Percentiles rank a stretch among this genome's conserved stretches.
These are phyloP conservation scores for Lycium ferocissimum DNA, from an alignment of 257 asterid species.

Conservation along the genomic window DNA sequence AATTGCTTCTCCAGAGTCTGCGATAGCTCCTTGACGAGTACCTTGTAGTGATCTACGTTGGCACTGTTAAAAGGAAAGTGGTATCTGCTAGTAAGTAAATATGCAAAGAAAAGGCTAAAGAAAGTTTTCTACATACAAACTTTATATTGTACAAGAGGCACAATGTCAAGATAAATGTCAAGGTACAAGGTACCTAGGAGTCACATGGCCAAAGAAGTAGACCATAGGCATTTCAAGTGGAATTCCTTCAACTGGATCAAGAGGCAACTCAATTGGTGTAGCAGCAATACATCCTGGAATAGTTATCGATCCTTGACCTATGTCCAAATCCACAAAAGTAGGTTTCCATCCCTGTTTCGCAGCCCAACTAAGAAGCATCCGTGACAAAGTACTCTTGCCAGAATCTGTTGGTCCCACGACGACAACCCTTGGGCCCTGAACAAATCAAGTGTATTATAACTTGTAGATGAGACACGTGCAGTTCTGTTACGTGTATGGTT, in stretches of 20 bases:
- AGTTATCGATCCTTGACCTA: conserved; percentile 97
- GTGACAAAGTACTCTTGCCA: conserved; percentile 92
- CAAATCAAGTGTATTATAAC: conserved; percentile 27
- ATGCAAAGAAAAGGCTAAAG: conserved; percentile 10
- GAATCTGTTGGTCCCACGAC: conserved; percentile 99
- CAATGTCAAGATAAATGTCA: conserved; percentile 6
- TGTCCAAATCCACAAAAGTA: conserved; percentile 97
- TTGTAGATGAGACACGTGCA: background rate
- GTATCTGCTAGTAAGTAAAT: background rate
- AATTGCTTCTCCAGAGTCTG: conserved; percentile 84
- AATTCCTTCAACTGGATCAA: conserved; percentile 97
- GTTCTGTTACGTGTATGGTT: background rate
- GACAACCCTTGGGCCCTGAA: conserved; percentile 95
- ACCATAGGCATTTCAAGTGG: conserved; percentile 99
- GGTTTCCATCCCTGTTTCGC: conserved; percentile 99
- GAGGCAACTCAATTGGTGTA: conserved; percentile 90
- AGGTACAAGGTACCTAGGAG: conserved; percentile 65
- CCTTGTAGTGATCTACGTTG: conserved; percentile 86
- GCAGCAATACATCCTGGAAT: conserved; percentile 97
- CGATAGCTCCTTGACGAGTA: conserved; percentile 89
- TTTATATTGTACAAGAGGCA: background rate
- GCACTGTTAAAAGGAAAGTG: conserved; percentile 58
- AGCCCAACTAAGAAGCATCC: conserved; percentile 99
- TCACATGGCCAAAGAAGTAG: conserved; percentile 86
- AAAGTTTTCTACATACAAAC: conserved; percentile 7